Evolutionary conservation across 352 stramenopile genomes (phyloP).

Genomic region (Discostella stelligera): DNA sequence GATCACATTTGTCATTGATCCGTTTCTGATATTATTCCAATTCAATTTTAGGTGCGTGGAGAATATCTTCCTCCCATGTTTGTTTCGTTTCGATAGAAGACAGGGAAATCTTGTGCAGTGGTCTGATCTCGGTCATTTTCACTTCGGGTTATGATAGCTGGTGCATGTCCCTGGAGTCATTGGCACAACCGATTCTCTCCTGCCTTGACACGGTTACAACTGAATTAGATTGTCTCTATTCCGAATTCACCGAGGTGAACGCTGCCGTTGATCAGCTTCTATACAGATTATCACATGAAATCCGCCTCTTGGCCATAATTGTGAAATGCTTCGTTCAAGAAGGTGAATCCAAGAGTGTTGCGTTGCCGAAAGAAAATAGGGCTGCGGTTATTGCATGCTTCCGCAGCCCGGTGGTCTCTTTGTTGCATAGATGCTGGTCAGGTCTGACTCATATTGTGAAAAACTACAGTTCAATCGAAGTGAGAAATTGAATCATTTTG

Average conservation of each 20-base stretch:
- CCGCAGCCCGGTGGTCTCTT: slow-evolving; percentile 29
- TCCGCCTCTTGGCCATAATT: slow-evolving; percentile 51
- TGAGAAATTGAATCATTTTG: slow-evolving; percentile 24
- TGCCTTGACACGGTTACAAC: slow-evolving; percentile 53
- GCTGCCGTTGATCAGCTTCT: slow-evolving; percentile 29
- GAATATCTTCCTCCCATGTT: slow-evolving; percentile 43
- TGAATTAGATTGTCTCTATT: slow-evolving; percentile 19
- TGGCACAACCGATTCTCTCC: slow-evolving; percentile 54
- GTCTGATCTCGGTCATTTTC: slow-evolving; percentile 57
- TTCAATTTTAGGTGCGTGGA: slow-evolving; percentile 44
- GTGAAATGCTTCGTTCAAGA: slow-evolving; percentile 45
- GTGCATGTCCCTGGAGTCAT: slow-evolving; percentile 31
- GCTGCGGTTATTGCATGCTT: slow-evolving; percentile 3
- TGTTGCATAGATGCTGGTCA: slow-evolving; percentile 56
- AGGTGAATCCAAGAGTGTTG: slow-evolving; percentile 6
- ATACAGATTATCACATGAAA: slow-evolving; percentile 53
- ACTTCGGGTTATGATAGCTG: slow-evolving; percentile 50
- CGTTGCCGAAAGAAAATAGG: neutral
- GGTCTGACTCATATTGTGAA: slow-evolving; percentile 42
- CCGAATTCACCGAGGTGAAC: neutral
- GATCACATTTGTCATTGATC: neutral
- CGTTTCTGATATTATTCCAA: neutral
- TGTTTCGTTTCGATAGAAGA: slow-evolving; percentile 54
- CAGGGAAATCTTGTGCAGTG: slow-evolving; percentile 51
- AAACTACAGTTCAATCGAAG: slow-evolving; percentile 46